Percentiles rank a stretch among this genome's conserved stretches.
Conservation (phyloP, 129 eudicot genomes). For the Erigeron canadensis region DNA sequence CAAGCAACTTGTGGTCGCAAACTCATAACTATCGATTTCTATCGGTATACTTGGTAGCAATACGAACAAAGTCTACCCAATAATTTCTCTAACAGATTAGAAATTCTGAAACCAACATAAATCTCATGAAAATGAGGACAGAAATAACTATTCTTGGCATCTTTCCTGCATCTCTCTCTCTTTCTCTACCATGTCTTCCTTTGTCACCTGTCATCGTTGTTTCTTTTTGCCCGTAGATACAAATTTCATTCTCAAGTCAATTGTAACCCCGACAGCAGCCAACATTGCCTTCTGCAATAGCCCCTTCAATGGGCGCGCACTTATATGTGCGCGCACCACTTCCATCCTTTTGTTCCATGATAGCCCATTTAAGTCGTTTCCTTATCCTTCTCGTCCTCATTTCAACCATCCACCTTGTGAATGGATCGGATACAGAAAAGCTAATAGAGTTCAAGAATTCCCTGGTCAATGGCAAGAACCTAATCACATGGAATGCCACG, state of each 20-base stretch:
- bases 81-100: constrained; percentile 15
- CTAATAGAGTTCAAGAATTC: constrained; percentile 57
- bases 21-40: not conserved
- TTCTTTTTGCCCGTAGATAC: constrained; percentile 32
- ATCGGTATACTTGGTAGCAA: not conserved
- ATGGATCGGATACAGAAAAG: constrained; percentile 41
- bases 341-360: constrained; percentile 19
- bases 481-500: constrained; percentile 45
- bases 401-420: constrained; percentile 15
- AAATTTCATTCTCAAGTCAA: constrained; percentile 25
- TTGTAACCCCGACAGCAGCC: constrained; percentile 26
- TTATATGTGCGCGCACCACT: constrained; percentile 50
- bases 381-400: constrained; percentile 28
- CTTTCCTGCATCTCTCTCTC: constrained; percentile 7
- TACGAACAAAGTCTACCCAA: constrained; percentile 20
- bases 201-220: constrained; percentile 28
- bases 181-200: constrained; percentile 31
- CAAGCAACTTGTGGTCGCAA: not conserved
- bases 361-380: constrained; percentile 4
- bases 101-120: constrained; percentile 21
- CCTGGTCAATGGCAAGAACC: constrained; percentile 34
- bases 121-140: constrained; percentile 31
- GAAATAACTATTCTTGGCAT: constrained; percentile 39
- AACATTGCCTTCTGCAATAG: constrained; percentile 37
- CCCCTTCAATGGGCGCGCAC: constrained; percentile 70